Evolutionary conservation across 2,329 filamentous ascomycete species (phyloP).

Genomic region (Tolypocladium tundrense): DNA sequence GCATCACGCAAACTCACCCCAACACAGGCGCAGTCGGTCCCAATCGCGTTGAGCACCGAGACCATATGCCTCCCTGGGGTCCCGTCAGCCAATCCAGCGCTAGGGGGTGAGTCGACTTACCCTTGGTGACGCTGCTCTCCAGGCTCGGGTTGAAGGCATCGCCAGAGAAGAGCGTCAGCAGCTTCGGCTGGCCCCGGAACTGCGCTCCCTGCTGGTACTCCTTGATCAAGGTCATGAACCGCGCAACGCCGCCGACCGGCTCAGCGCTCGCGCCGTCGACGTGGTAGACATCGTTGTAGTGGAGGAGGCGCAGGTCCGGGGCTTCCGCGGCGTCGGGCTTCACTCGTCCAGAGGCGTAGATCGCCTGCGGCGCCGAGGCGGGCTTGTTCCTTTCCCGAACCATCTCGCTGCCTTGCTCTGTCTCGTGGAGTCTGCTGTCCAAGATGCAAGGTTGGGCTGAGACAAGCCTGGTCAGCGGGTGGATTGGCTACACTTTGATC

Average conservation of each 20-base stretch:
- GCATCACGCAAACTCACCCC: slow-evolving; percentile 45
- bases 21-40: slow-evolving; percentile 71
- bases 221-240: slow-evolving; percentile 70
- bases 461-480: not conserved
- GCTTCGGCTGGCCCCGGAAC: slow-evolving; percentile 52
- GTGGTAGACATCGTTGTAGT: slow-evolving; percentile 94
- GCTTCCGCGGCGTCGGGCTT: not conserved
- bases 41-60: slow-evolving; percentile 66
- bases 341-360: slow-evolving; percentile 9
- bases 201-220: slow-evolving; percentile 57
- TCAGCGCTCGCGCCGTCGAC: slow-evolving; percentile 67
- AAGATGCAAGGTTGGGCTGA: not conserved
- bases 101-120: slow-evolving; percentile 24
- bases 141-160: slow-evolving; percentile 89
- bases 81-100: not conserved
- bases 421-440: not conserved
- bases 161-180: slow-evolving; percentile 78
- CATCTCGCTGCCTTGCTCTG: not conserved
- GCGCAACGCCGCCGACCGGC: slow-evolving; percentile 69
- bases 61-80: slow-evolving; percentile 69
- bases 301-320: slow-evolving; percentile 70
- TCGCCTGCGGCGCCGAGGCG: slow-evolving; percentile 15
- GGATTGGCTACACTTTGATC: not conserved
- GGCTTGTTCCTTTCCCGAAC: not conserved
- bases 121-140: slow-evolving; percentile 83